These are phyloP conservation scores for Pythium aquatile DNA, from an alignment of 352 stramenopile species.

Conservation along the genomic window DNA sequence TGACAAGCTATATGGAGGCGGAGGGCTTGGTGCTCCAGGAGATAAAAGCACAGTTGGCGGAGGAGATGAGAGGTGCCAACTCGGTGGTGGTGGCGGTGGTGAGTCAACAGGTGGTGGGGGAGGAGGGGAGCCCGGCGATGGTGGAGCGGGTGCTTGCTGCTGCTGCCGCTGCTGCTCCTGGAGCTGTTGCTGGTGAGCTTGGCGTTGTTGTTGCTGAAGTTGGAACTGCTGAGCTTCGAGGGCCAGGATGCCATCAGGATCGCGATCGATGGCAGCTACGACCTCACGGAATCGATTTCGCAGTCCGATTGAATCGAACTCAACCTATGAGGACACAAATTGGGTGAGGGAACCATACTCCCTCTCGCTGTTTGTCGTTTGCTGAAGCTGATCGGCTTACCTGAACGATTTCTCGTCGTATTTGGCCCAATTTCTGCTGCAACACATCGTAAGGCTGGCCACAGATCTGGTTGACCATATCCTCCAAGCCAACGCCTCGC, in stretches of 20 bases:
- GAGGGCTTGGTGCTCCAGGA: constrained; percentile 14
- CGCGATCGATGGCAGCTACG: constrained; percentile 67
- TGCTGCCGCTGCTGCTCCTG: constrained; percentile 20
- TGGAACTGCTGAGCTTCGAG: constrained; percentile 31
- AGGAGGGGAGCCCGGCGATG: constrained; percentile 21
- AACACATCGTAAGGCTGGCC: constrained; percentile 70
- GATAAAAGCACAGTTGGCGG: constrained; percentile 13
- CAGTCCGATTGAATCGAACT: constrained; percentile 64
- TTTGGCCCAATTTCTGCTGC: constrained; percentile 52
- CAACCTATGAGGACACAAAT: constrained; percentile 39
- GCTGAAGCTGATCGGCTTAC: constrained; percentile 25
- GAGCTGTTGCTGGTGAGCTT: constrained; percentile 18
- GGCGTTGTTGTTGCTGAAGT: constrained; percentile 43
- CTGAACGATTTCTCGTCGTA: constrained; percentile 50
- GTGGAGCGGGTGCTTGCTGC: constrained; percentile 9
- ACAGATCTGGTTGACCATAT: constrained; percentile 84
- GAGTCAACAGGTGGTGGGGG: constrained; percentile 27
- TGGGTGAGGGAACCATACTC: neutral
- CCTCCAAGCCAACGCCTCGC: constrained; percentile 75
- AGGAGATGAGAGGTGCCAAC: constrained; percentile 3
- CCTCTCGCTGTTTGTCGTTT: no score
- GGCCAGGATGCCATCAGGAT: constrained; percentile 49
- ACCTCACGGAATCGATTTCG: constrained; percentile 68
- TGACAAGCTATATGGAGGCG: constrained; percentile 7
- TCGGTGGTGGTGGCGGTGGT: neutral